Evolutionary conservation across 2,329 filamentous ascomycete genomes (phyloP), one percentile per base, ranked within the genome.

Genomic region (Trichoderma polysporum): DNA sequence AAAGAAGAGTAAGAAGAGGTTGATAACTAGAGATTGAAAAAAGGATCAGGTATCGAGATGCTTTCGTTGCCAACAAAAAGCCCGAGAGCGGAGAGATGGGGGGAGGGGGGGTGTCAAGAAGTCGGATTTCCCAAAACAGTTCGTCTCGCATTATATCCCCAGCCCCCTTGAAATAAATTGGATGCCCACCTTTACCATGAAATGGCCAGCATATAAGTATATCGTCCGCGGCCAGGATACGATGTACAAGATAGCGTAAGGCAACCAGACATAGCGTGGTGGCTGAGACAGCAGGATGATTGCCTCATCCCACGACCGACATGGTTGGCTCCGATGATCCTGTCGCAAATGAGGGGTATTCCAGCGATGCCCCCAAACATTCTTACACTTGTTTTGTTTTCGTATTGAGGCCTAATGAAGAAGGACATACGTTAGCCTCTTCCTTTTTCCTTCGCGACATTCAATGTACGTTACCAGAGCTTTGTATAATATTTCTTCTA

Each of bases 271-370:
- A 19, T 53, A 39, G 59, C 47, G 59, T 15, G 59, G 59, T 37
- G 59, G 59, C 59, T 62, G 59, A 49, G 47, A 62, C 45, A 17
- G 22, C 27, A 61, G 58, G 45, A 27, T 27, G 59, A 39, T 53
- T 29, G 47, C 47, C 33, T 52, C 35, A 39, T 33, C 37, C 33
- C 22, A 17, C n/a, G 50, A 10, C 10, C 29, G 17, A 19, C 45
- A 15, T 53, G 33, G 45, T 12, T 52, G 47, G 47, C 37, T 53
- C 33, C 47, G 33, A 62, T 59, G n/a, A 49, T 62, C 47, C 47
- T 62, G 25, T 22, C 19, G 33, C 12, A 53, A 53, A 39, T 62
- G 59, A 62, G 59, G 59, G 59, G 59, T 62, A 62, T 62, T 41
- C 59, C 15, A 17, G 25, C 35, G 6, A 53, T 27, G 33, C 35